Evolutionary conservation across 148 eudicot genomes (phyloP), one percentile per base, ranked within the genome.

Genomic region (Vaccinium corymbosum): DNA sequence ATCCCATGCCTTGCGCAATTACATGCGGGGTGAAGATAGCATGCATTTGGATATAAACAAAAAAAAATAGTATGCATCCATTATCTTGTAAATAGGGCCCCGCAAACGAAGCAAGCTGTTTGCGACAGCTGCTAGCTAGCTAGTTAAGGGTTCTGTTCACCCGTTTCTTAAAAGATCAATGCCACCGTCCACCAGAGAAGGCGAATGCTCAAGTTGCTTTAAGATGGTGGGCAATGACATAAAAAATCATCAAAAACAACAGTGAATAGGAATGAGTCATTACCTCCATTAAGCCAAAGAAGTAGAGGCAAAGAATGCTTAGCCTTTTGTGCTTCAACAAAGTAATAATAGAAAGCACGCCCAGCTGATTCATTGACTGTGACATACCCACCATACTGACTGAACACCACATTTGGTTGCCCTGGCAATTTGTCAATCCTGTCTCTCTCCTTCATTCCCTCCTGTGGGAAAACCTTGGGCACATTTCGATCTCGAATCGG

Each of bases 211-310:
- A 42, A 42, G 49, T 35, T 72, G 48, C 20, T 38, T 72, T 2
- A 72, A 10, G 0, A 1, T 19, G 38, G 49, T 17, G 19, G 12
- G n/a, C 77, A 73, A 15, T 15, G 51, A 42, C 46, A 72, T 6
- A 0, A 27, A 68, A 68, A 13, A 68, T 11, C 17, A 68, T 19
- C n/a, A 42, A 20, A 48, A 42, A 71, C 1, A 75, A 46, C 53
- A 20, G 3, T 48, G 51, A 20, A 16, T 0, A 2, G 27, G 27
- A 81, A 52, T 78, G 49, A 57, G 5, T 8, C 1, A 38, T 12
- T 91, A 94, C 95, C 98, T 93, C 98, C 98, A 91, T 94, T 94
- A 52, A 94, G 98, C 98, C 98, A 94, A 56, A 94, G 91, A 78
- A 94, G 93, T 64, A 94, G 92, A 57, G 98, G 98, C 75, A 87